Evolutionary conservation across 2,329 filamentous ascomycete genomes (phyloP).

Genomic region (Ceratocystis eucalypticola): DNA sequence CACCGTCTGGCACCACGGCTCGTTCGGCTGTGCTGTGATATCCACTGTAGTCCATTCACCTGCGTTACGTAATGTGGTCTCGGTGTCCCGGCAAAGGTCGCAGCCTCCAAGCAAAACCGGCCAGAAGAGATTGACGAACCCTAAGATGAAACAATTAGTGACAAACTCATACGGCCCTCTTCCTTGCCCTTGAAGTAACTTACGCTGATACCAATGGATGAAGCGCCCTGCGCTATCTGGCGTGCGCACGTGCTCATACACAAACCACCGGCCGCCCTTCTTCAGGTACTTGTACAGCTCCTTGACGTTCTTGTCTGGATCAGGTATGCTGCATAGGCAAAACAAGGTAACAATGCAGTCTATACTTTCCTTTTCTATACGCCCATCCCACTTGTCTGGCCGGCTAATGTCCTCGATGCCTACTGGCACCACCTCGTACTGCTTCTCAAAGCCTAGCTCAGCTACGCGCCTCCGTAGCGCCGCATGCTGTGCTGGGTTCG

Average conservation of each 20-base stretch:
- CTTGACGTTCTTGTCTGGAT: constrained; percentile 41
- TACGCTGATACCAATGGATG: constrained; percentile 39
- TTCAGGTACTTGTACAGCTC: constrained; percentile 45
- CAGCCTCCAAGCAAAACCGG: constrained; percentile 39
- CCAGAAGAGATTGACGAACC: constrained; percentile 40
- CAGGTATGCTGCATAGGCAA: constrained; percentile 51
- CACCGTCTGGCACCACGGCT: constrained; percentile 32
- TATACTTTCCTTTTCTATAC: constrained; percentile 37
- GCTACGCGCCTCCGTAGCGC: constrained; percentile 34
- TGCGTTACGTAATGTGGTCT: constrained; percentile 33
- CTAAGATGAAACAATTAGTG: constrained; percentile 24
- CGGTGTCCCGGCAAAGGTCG: constrained; percentile 37
- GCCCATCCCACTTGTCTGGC: constrained; percentile 31
- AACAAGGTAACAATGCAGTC: constrained; percentile 48
- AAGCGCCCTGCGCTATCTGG: constrained; percentile 28
- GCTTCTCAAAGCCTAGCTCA: constrained; percentile 39
- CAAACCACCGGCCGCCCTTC: constrained; percentile 48
- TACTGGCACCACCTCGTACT: constrained; percentile 49
- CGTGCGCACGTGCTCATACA: constrained; percentile 46
- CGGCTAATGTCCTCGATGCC: constrained; percentile 46
- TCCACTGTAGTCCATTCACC: constrained; percentile 40
- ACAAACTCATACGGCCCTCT: no score
- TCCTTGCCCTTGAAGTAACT: constrained; percentile 23
- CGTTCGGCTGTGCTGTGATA: constrained; percentile 29
- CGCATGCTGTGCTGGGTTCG: constrained; percentile 41